Evolutionary conservation across 805 yeast species (phyloP), one percentile per base, ranked within the genome.

Genomic region (Yamadazyma philogaea): DNA sequence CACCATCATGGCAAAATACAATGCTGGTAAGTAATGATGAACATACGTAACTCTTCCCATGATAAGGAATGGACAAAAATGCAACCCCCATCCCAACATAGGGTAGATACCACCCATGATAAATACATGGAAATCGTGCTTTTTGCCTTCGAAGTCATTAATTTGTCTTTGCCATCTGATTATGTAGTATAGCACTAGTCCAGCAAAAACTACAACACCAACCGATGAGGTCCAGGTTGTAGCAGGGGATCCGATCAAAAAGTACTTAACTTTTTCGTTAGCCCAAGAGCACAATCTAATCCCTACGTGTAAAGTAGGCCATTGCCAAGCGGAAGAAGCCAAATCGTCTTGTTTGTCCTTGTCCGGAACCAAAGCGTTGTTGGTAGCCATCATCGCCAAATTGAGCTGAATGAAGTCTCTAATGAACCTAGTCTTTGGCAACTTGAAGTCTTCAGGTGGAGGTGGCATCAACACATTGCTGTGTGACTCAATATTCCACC

Each of bases 41-140:
- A 91, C 93, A 61, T 93, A 91, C 2, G 96, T 89, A 44, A 93
- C 97, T 72, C 99, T 85, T 10, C 95, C 89, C 99, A 91, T 91
- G 46, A 88, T 66, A 24, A 84, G 78, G 66, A 91, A 91, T 26
- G 99, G 98, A 56, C 86, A 59, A 64, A 73, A 91, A 65, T 91
- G 97, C 55, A 88, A 72, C 33, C 81, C 74, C 97, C 97, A 91
- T 8, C 96, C 96, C 32, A 87, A 57, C 68, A 90, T 84, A 19
- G 98, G 96, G 54, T 86, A 79, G 26, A 85, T 56, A 42, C 95
- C 96, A 30, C 86, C 85, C 65, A 84, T 79, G 40, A 81, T 46
- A 60, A 81, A 81, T 37, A 69, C 55, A 59, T 76, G 72, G 43
- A 78, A 64, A 49, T 75, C 72, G 34, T 64, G 42, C 53, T 61